These are phyloP conservation scores for Scenedesmus sp. DNA, from an alignment of 163 green algal species.

Conservation along the genomic window DNA sequence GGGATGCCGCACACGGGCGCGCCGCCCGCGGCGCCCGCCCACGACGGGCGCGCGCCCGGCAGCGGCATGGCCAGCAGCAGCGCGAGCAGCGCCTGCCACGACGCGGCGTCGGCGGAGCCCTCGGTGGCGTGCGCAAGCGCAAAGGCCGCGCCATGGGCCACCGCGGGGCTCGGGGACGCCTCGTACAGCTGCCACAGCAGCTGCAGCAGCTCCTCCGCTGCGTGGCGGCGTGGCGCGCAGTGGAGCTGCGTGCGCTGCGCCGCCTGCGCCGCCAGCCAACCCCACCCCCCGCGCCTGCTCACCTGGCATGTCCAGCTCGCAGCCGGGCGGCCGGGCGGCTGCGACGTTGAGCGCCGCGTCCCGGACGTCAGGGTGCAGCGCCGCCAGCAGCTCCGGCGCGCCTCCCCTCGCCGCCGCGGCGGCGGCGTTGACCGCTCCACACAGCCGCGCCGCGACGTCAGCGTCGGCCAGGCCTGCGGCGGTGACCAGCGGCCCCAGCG, in stretches of 20 bases:
- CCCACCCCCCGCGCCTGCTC: background rate
- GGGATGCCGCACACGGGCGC: background rate
- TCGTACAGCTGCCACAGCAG: slow-evolving; percentile 12
- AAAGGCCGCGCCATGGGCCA: background rate
- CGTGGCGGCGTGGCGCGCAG: too few species aligned
- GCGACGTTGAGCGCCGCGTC: slow-evolving; percentile 4
- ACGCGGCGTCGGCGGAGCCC: background rate
- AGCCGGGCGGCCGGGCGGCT: background rate
- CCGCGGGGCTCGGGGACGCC: too few species aligned
- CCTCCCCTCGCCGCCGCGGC: background rate
- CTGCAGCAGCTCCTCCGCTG: background rate
- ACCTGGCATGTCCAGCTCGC: slow-evolving; percentile 9
- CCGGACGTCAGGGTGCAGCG: slow-evolving; percentile 10
- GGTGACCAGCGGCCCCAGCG: background rate
- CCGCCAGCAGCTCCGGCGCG: background rate
- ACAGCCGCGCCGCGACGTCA: background rate
- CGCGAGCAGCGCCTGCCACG: background rate
- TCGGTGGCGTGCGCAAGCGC: slow-evolving; percentile 12
- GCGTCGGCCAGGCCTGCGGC: background rate
- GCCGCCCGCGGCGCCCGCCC: background rate
- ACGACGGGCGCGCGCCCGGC: background rate
- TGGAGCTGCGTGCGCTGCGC: too few species aligned
- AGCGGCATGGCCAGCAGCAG: slow-evolving; percentile 11
- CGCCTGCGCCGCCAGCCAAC: too few species aligned
- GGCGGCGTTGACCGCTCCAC: background rate